These are phyloP conservation scores for Scheffersomyces amazonensis DNA, from an alignment of 805 yeast species.

Conservation along the genomic window DNA sequence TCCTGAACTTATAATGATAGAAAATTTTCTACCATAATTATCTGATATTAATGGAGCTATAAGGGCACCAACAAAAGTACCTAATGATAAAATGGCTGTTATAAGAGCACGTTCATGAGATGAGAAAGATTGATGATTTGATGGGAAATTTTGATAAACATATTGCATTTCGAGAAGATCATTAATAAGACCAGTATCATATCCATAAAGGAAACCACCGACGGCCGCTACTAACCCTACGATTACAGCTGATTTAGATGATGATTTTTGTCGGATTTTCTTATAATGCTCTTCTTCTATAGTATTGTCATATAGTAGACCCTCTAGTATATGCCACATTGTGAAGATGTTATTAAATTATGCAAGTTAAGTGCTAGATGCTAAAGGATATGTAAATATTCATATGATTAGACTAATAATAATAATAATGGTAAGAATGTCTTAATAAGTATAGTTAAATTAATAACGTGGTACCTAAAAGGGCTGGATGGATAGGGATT, in stretches of 20 bases:
- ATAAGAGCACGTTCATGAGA: constrained; percentile 66
- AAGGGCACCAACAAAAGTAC: constrained; percentile 74
- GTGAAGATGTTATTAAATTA: not conserved
- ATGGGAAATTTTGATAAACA: constrained; percentile 56
- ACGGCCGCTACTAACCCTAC: constrained; percentile 83
- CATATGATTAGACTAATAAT: too few relatives aligned
- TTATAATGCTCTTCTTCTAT: constrained; percentile 34
- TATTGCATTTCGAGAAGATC: constrained; percentile 74
- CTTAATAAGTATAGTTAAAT: too few relatives aligned
- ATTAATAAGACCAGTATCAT: constrained; percentile 84
- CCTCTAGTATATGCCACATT: constrained; percentile 11
- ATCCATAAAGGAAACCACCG: constrained; percentile 90
- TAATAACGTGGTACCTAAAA: too few relatives aligned
- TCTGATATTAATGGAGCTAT: constrained; percentile 65
- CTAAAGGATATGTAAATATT: too few relatives aligned
- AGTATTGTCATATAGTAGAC: constrained; percentile 31
- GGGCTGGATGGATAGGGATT: too few relatives aligned
- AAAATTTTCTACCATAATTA: constrained; percentile 63
- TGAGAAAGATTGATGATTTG: constrained; percentile 45
- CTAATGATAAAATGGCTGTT: constrained; percentile 77
- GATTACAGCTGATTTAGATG: constrained; percentile 61
- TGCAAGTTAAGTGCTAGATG: too few relatives aligned
- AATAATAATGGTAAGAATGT: too few relatives aligned
- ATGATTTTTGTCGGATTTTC: constrained; percentile 42
- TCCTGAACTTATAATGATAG: constrained; percentile 62